These are phyloP conservation scores for Pythium sukuiense DNA, from an alignment of 352 stramenopile species.

Conservation along the genomic window DNA sequence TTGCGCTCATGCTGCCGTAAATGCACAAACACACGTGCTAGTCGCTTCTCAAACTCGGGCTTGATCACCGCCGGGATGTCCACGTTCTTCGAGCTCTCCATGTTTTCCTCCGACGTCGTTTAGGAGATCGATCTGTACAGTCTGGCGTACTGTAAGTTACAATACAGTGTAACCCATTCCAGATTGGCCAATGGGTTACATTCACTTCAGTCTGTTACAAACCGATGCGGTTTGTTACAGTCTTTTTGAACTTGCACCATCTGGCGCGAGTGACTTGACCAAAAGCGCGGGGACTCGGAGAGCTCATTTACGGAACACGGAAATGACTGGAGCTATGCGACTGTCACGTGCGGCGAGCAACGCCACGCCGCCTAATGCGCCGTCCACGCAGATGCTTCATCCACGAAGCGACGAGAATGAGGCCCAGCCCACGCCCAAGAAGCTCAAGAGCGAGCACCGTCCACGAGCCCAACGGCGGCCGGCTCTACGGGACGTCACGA, in stretches of 20 bases:
- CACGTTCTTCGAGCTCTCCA: conserved; percentile 27
- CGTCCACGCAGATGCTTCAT: background rate
- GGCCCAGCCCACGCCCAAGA: conserved; percentile 32
- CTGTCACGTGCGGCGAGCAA: background rate
- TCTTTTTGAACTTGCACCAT: conserved; percentile 2
- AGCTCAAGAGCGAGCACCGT: conserved; percentile 36
- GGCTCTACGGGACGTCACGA: conserved; percentile 31
- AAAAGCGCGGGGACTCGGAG: conserved; percentile 17
- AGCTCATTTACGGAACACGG: background rate
- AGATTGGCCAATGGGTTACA: background rate
- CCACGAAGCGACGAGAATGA: conserved; percentile 25
- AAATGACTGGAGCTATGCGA: conserved; percentile 1
- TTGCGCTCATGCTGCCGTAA: conserved; percentile 62
- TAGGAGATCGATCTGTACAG: background rate
- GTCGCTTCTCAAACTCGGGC: conserved; percentile 41
- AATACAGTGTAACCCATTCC: no score
- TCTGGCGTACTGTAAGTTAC: background rate
- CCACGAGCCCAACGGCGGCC: conserved; percentile 27
- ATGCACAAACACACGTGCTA: conserved; percentile 55
- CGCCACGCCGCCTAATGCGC: background rate
- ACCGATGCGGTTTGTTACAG: conserved; percentile 5
- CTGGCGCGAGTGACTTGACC: background rate
- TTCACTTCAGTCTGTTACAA: background rate
- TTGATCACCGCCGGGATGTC: conserved; percentile 34
- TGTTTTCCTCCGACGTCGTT: conserved; percentile 15